These are phyloP conservation scores for Ogataea philodendri DNA, from an alignment of 805 yeast genomes.

Conservation along the genomic window DNA sequence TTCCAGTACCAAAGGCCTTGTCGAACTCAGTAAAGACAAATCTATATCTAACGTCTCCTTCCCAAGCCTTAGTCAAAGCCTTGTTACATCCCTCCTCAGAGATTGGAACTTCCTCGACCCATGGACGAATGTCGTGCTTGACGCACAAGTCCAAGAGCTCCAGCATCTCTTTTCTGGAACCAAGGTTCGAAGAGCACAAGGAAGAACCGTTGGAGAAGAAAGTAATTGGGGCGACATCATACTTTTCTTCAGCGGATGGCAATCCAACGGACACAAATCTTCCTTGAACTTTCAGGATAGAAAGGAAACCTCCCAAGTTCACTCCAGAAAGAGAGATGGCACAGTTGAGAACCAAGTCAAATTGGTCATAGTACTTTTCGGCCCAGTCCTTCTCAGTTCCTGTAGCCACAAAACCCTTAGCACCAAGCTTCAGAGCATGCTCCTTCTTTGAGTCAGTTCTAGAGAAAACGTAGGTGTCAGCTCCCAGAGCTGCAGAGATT, in stretches of 20 bases:
- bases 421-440: constrained; percentile 42
- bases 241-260: constrained; percentile 40
- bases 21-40: constrained; percentile 48
- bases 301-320: constrained; percentile 36
- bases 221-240: constrained; percentile 47
- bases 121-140: constrained; percentile 44
- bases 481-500: constrained; percentile 44
- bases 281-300: constrained; percentile 37
- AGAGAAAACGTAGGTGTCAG: constrained; percentile 44
- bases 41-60: constrained; percentile 52
- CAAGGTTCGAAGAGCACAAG: constrained; percentile 46
- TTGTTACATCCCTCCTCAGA: constrained; percentile 40
- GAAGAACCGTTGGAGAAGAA: constrained; percentile 47
- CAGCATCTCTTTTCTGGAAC: constrained; percentile 46
- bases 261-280: constrained; percentile 49
- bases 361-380: constrained; percentile 30
- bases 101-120: constrained; percentile 51
- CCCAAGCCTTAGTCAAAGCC: constrained; percentile 45
- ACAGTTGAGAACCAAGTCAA: constrained; percentile 43
- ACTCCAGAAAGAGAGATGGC: constrained; percentile 40
- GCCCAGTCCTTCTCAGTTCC: constrained; percentile 44
- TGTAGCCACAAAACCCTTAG: constrained; percentile 45
- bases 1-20: constrained; percentile 40
- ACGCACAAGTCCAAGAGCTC: constrained; percentile 48
- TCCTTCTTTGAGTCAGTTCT: constrained; percentile 40